Conservation (phyloP, 2,329 filamentous ascomycete genomes). For the Rutstroemia sp. region DNA sequence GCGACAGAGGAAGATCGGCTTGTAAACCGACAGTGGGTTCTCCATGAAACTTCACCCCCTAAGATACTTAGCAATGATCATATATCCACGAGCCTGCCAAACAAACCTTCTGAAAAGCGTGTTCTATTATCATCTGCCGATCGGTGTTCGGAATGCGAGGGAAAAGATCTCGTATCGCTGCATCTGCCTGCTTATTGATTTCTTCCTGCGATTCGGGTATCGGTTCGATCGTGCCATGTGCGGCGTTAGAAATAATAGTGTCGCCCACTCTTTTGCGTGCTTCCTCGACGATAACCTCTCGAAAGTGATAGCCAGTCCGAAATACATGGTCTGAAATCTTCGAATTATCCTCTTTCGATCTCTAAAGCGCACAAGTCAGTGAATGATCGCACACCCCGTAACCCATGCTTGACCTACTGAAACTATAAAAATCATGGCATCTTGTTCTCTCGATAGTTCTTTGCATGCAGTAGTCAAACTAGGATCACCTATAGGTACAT, state of each 20-base stretch:
- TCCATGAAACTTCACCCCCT: conserved; percentile 45
- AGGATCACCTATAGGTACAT: conserved; percentile 56
- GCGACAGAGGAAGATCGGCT: conserved; percentile 47
- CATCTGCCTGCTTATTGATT: conserved; percentile 56
- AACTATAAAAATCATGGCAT: conserved; percentile 59
- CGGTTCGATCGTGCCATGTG: conserved; percentile 40
- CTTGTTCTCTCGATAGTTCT: conserved; percentile 54
- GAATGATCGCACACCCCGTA: conserved; percentile 1
- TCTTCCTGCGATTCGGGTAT: conserved; percentile 52
- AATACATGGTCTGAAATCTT: conserved; percentile 42
- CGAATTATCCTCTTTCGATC: conserved; percentile 23
- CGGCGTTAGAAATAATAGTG: conserved; percentile 22
- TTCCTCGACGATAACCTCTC: conserved; percentile 50
- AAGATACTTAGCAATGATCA: conserved; percentile 12
- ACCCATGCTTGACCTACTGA: conserved; percentile 40
- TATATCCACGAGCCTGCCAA: not conserved
- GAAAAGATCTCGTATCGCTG: conserved; percentile 55
- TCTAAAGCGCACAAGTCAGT: conserved; percentile 11
- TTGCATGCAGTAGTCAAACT: conserved; percentile 54
- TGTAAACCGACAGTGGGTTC: conserved; percentile 52
- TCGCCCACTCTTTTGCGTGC: conserved; percentile 34
- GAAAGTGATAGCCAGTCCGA: conserved; percentile 53
- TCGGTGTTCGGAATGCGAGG: conserved; percentile 59
- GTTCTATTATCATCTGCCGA: conserved; percentile 53
- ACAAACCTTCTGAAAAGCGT: conserved; percentile 55